Evolutionary conservation across 495 filamentous ascomycete species (phyloP), one percentile per base, ranked within the genome.

Genomic region (Cetradonia linearis): DNA sequence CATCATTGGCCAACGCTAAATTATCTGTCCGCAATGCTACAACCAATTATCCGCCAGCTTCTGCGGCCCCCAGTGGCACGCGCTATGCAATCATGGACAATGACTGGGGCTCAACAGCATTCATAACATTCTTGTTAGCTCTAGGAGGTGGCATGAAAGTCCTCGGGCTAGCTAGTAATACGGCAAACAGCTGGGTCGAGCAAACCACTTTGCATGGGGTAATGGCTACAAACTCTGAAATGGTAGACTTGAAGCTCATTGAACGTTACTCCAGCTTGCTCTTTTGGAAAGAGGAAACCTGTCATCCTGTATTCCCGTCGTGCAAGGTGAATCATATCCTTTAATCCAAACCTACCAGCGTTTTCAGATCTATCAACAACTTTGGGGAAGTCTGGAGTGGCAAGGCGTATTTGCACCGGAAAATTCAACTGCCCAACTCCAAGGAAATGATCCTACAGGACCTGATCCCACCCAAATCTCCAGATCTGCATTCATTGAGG

Each of bases 251-350:
- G n/a, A 16, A 3, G 48, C 1, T 5, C n/a, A 18, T 46, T 37
- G 54, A 46, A 23, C 8, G 18, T 30, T 18, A 27, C 2, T n/a
- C 8, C 33, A 61, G 59, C 59, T 74, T 2, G 72, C 71, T 14
- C 67, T 70, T 3, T 54, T 74, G 0, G 67, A 73, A 53, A 63
- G 63, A 20, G 70, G 66, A 8, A 72, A 73, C 37, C 50, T 72
- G 5, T 49, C 63, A 62, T 73, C 63, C 59, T 73, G 71, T 59
- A 71, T 72, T 38, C 70, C 70, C 6, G 71, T 74, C 14, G 69
- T 69, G 23, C 54, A 55, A 16, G 71, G 71, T 20, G 71, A 67
- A 4, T 70, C 67, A 46, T 71, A 66, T 62, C 72, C 70, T 11
- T 56, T 73, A 11, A 67, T 74, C 46, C 70, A 72, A 47, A 74